Base-by-base conservation (phyloP, 2,329 filamentous ascomycete genomes). In the Ilyonectria mors-panacis region DNA sequence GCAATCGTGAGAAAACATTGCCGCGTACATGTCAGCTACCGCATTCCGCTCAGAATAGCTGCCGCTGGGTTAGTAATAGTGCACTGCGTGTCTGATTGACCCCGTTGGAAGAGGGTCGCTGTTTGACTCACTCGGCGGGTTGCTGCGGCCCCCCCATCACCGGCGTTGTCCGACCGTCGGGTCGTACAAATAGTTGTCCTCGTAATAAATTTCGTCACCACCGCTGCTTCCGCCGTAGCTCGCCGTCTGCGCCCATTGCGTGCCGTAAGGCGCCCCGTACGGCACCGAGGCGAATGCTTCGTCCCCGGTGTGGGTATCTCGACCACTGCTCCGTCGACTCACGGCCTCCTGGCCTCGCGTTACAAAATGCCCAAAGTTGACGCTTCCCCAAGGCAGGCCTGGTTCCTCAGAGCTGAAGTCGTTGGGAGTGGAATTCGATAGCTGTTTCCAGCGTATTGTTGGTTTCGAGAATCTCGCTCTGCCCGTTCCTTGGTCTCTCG, bases 301-400 rank as follows among this genome's bases (percentile, higher is more conserved):
- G 51, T 81, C 82, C 50, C 74, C 78, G 35, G 74, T 66, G 59
- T 79, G 79, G 56, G 79, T 83, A 59, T 75, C 80, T 17, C 77
- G 77, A 9, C 80, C 78, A 71, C 82, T 84, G 65, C 82, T 83
- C 9, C 81, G 81, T 35, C 81, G 80, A 71, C 83, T 84, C 65
- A 84, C 81, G 8, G 79, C 79, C 71, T 87, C 86, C 73, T 87
- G 85, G 51, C 87, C 87, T 57, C 83, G 81, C 8, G 84, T 78
- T 0, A 89, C 79, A 28, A 88, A 81, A 71, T 86, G 85, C 44
- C 82, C 85, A 80, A 94, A 85, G 67, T 86, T 92, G 70, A 93
- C 79, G 21, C 91, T 87, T 39, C 92, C 92, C 92, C 92, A 94
- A 0, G 92, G 92, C 3, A 94, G 82, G 0, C 92, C 92, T 0